Base-by-base conservation (phyloP, 176 grass and related monocot species). In the Triticum turgidum region DNA sequence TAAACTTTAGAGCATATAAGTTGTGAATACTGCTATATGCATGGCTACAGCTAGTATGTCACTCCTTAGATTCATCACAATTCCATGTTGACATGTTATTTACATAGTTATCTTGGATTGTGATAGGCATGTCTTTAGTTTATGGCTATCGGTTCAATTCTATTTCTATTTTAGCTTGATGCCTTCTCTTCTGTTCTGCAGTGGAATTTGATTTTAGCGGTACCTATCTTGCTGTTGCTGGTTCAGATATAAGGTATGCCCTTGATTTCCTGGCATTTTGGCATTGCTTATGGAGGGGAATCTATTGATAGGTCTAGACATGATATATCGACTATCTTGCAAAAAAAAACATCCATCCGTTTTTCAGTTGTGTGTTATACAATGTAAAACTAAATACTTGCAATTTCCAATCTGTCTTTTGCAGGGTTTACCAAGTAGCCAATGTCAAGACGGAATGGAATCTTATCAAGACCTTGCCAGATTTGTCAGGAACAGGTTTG, bases 171-270 rank as follows among this genome's bases (percentile, higher is more conserved):
- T 9, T 76, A 44, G 12, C 9, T 4, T 54, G 29, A 54, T 77
- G 74, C 45, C 17, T 72, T 30, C 39, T 63, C 2, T 80, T 86
- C 79, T 81, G 15, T 80, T 47, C 64, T 94, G 81, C 90, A 99
- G 97, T 99, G 90, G 94, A 97, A 59, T 99, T 99, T 79, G 97
- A 99, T 75, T 96, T 86, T 64, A 99, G 97, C 12, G 97, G 97
- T 59, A 99, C 71, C 68, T 99, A 99, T 90, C 94, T 99, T 89
- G 94, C 92, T 76, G 83, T 97, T 90, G 90, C 89, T 68, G 97
- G 97, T 80, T 94, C 97, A 33, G 94, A 97, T 83, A 91, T 87
- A 83, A 97, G 97, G 97, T 99, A 81, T 69, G 41, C 44, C 83
- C 27, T 51, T 51, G 42, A 76, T 76, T 51, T 51, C 42, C 52